Percentiles rank a stretch among this genome's conserved stretches.
Conservation (phyloP, 2,329 filamentous ascomycete species). For the Fusarium coicis region DNA sequence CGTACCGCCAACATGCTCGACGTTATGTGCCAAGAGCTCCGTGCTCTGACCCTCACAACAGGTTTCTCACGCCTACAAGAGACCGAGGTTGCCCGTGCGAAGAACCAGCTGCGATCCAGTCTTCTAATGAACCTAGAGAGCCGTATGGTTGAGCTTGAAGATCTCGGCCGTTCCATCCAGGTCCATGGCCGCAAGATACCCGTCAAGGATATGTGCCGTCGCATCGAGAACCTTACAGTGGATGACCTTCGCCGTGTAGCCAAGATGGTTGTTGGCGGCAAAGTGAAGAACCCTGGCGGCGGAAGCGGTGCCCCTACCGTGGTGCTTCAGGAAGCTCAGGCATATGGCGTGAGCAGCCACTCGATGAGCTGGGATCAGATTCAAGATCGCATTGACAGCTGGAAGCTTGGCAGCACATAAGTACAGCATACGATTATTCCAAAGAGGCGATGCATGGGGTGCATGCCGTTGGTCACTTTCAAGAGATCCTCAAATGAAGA, state of each 20-base stretch:
- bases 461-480: not conserved
- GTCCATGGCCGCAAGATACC: slow-evolving; percentile 95
- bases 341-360: slow-evolving; percentile 74
- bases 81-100: slow-evolving; percentile 87
- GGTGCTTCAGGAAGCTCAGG: slow-evolving; percentile 89
- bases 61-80: slow-evolving; percentile 79
- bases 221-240: slow-evolving; percentile 85
- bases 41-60: slow-evolving; percentile 77
- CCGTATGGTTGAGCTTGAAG: slow-evolving; percentile 97
- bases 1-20: slow-evolving; percentile 88
- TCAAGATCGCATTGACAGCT: slow-evolving; percentile 83
- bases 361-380: slow-evolving; percentile 88
- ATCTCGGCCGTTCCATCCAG: slow-evolving; percentile 93
- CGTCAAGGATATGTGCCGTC: slow-evolving; percentile 89
- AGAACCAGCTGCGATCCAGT: slow-evolving; percentile 92
- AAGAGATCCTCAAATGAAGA: slow-evolving; percentile 5
- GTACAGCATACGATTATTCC: not conserved
- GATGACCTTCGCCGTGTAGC: slow-evolving; percentile 86
- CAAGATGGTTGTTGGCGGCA: slow-evolving; percentile 78
- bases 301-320: slow-evolving; percentile 93
- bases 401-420: slow-evolving; percentile 76
- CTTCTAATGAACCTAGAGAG: slow-evolving; percentile 98
- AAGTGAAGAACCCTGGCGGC: slow-evolving; percentile 76
- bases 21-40: slow-evolving; percentile 92
- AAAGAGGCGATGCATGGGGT: not conserved